phyloP scores from a whole-genome alignment of 495 filamentous ascomycete species.

The Penicillium simplicissimum region DNA sequence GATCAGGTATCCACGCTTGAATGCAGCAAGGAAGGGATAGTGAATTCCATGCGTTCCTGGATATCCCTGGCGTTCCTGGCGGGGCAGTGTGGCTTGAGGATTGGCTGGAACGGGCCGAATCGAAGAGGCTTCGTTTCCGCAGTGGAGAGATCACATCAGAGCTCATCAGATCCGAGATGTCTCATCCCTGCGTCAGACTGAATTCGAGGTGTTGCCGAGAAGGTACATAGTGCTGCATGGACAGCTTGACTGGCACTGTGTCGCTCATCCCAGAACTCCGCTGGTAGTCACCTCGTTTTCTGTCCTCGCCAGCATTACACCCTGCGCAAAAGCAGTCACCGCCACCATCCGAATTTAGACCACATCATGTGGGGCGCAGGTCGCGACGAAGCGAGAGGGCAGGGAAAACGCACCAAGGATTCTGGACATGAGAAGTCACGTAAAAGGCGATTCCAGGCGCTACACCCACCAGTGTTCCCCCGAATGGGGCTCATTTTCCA shows the following conservation, averaged over 20 bases:
- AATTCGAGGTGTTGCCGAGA: not conserved
- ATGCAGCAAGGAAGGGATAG: not conserved
- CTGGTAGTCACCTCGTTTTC: not conserved
- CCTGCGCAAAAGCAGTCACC: too few species aligned
- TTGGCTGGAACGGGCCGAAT: conserved; percentile 5
- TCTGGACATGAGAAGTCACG: too few species aligned
- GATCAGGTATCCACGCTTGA: conserved; percentile 3
- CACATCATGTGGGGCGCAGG: too few species aligned
- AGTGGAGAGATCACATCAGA: conserved; percentile 7
- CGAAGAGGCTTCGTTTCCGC: not conserved
- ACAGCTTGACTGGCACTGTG: not conserved
- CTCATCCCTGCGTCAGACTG: not conserved
- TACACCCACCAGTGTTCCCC: too few species aligned
- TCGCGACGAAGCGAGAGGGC: too few species aligned
- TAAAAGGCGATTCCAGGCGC: too few species aligned
- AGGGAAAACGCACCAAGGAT: too few species aligned
- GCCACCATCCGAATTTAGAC: too few species aligned
- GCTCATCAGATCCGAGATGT: not conserved
- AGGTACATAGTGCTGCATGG: not conserved
- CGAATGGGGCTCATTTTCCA: too few species aligned
- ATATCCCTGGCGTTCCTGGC: conserved; percentile 1
- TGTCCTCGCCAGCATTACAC: too few species aligned
- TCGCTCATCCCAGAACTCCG: not conserved
- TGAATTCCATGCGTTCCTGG: not conserved
- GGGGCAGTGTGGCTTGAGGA: not conserved